Conservation (phyloP, 768 basidiomycete species). For the Calocybe cyanea region DNA sequence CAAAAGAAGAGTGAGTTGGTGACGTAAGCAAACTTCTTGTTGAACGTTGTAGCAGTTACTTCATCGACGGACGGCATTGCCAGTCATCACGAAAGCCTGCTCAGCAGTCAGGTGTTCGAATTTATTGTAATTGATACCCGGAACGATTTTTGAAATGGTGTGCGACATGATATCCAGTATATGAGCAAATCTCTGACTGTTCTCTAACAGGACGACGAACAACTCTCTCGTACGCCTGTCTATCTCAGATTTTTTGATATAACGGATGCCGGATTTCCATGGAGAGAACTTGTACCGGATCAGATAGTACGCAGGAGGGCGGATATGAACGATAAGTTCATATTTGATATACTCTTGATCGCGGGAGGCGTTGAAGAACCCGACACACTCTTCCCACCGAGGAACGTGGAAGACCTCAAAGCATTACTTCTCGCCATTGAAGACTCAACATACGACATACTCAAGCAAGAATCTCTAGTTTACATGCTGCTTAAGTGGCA, state of each 20-base stretch:
- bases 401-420: constrained; percentile 47
- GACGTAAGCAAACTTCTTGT: constrained; percentile 12
- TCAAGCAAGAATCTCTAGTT: constrained; percentile 78
- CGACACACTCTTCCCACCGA: constrained; percentile 67
- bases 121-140: constrained; percentile 1
- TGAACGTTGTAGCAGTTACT: background rate
- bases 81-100: no score
- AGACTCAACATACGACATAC: constrained; percentile 58
- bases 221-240: constrained; percentile 12
- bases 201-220: constrained; percentile 16
- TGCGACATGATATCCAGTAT: background rate
- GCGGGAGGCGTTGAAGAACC: constrained; percentile 60
- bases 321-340: constrained; percentile 55
- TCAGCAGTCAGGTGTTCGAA: no score
- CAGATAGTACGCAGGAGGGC: constrained; percentile 64
- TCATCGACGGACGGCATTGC: background rate
- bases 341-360: constrained; percentile 71
- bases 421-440: constrained; percentile 60
- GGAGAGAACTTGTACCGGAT: constrained; percentile 46
- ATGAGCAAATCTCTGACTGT: background rate
- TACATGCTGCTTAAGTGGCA: constrained; percentile 84
- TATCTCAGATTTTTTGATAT: constrained; percentile 48
- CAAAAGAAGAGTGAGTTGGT: constrained; percentile 1
- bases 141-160: constrained; percentile 1
- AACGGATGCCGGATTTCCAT: constrained; percentile 51